phyloP scores from a whole-genome alignment of 345 rosid genomes.

The Lumnitzera littorea region DNA sequence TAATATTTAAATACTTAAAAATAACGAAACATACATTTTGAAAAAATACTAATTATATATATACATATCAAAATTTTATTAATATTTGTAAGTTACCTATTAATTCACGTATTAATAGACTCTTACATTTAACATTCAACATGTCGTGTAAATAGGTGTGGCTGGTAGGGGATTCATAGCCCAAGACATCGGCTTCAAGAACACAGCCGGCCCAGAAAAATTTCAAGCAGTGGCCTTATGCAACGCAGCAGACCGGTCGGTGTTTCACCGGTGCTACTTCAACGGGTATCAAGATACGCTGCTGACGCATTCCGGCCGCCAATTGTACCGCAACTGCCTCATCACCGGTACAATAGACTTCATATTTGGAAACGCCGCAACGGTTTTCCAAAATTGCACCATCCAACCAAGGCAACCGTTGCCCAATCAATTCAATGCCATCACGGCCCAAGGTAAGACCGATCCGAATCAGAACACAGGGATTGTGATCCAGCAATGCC shows the following conservation, averaged over 20 bases:
- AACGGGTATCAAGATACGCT: conserved; percentile 30
- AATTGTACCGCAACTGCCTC: conserved; percentile 16
- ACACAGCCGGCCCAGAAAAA: conserved; percentile 25
- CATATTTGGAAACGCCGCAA: conserved; percentile 23
- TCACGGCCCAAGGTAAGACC: conserved; percentile 19
- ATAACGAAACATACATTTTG: too few relatives aligned
- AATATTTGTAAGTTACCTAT: too few relatives aligned
- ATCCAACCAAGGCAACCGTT: conserved; percentile 20
- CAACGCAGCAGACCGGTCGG: conserved; percentile 18
- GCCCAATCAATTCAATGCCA: conserved; percentile 13
- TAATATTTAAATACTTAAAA: too few relatives aligned
- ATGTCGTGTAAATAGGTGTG: conserved; percentile 9
- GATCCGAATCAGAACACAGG: conserved; percentile 33
- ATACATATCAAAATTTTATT: not conserved
- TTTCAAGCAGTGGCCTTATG: conserved; percentile 31
- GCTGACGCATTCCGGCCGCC: conserved; percentile 15
- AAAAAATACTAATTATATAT: too few relatives aligned
- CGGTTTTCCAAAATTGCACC: conserved; percentile 17
- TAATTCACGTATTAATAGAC: too few relatives aligned
- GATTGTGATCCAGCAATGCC: conserved; percentile 17
- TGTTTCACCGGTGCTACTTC: conserved; percentile 20
- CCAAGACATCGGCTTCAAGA: conserved; percentile 25
- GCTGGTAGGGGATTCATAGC: conserved; percentile 28
- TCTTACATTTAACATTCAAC: too few relatives aligned
- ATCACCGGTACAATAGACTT: conserved; percentile 22